Evolutionary conservation across 2,329 filamentous ascomycete species (phyloP).

Genomic region (Thielaviopsis ethacetica): DNA sequence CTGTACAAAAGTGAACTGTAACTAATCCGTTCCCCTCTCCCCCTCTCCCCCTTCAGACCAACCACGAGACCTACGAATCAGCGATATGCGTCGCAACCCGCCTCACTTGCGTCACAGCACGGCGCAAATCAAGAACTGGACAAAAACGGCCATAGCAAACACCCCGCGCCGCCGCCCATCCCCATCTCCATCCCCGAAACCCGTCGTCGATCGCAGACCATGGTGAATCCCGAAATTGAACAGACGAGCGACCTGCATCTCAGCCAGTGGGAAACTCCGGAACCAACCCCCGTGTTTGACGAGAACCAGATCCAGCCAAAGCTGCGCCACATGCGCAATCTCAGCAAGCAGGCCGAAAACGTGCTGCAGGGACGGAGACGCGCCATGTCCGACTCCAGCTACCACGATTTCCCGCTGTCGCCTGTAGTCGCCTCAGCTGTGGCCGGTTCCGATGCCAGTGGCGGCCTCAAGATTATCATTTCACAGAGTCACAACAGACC

Average conservation of each 20-base stretch:
- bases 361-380: conserved; percentile 31
- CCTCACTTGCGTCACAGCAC: not conserved
- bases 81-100: conserved; percentile 40
- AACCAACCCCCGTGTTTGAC: not conserved
- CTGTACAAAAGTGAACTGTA: not conserved
- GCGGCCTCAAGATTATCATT: conserved; percentile 66
- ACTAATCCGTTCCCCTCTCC: not conserved
- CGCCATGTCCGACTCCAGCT: conserved; percentile 61
- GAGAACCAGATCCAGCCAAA: not conserved
- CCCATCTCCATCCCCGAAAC: conserved; percentile 33
- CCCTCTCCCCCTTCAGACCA: conserved; percentile 27
- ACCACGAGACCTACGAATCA: conserved; percentile 44
- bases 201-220: not conserved
- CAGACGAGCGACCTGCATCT: conserved; percentile 17
- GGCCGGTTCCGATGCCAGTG: conserved; percentile 37
- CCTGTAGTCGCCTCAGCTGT: conserved; percentile 22
- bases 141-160: conserved; percentile 21
- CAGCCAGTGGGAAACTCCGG: conserved; percentile 14
- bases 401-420: conserved; percentile 34
- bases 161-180: conserved; percentile 40
- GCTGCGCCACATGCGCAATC: conserved; percentile 2
- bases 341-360: not conserved
- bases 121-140: not conserved
- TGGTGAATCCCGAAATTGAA: not conserved
- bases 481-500: conserved; percentile 31